These are phyloP conservation scores for Solanum piurae DNA, from an alignment of 257 asterid species.

Conservation along the genomic window DNA sequence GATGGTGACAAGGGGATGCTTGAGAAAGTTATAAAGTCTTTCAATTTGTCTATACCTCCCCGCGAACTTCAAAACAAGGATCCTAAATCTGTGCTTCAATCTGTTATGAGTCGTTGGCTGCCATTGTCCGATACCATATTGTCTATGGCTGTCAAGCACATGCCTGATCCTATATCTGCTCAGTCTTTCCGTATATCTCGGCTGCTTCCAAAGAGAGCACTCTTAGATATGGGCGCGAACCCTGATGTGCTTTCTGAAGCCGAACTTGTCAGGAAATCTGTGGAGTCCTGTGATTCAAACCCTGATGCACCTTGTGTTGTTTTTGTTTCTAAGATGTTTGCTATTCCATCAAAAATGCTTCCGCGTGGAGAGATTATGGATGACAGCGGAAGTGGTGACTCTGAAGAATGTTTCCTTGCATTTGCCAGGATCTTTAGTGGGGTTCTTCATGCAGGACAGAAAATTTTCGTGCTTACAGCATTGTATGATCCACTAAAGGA, in stretches of 20 bases:
- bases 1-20: conserved; percentile 45
- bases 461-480: conserved; percentile 71
- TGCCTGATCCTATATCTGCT: conserved; percentile 72
- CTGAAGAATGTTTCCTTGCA: conserved; percentile 93
- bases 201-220: conserved; percentile 64
- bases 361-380: conserved; percentile 65
- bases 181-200: conserved; percentile 71
- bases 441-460: conserved; percentile 61
- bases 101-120: conserved; percentile 93
- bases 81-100: conserved; percentile 70
- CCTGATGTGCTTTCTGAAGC: conserved; percentile 59
- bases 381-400: conserved; percentile 34
- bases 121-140: conserved; percentile 69
- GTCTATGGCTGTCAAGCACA: conserved; percentile 62
- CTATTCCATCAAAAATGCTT: conserved; percentile 73
- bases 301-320: conserved; percentile 67
- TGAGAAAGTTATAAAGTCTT: conserved; percentile 55
- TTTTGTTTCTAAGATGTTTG: conserved; percentile 95
- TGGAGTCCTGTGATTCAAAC: conserved; percentile 69
- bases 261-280: conserved; percentile 55
- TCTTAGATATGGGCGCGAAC: conserved; percentile 14
- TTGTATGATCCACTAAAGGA: conserved; percentile 64
- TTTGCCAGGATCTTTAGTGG: conserved; percentile 96
- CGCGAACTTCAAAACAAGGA: conserved; percentile 87
- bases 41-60: conserved; percentile 69